Base-by-base conservation (phyloP, 2,329 filamentous ascomycete genomes). In the Epichloe coenophiala region DNA sequence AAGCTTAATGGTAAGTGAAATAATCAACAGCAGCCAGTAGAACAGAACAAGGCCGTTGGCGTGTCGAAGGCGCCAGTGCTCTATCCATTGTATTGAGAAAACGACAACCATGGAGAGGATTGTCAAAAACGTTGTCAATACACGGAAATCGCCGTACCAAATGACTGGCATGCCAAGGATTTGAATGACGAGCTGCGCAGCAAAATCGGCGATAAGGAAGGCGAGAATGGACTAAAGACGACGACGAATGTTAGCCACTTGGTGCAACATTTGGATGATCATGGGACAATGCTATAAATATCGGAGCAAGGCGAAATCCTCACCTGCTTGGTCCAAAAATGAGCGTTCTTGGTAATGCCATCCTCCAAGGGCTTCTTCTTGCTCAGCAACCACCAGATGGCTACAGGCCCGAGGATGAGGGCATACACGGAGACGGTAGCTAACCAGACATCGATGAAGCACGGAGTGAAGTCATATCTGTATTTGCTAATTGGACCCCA, bases 401-500 rank as follows among this genome's bases (percentile, higher is more conserved):
- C 88, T 44, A 82, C 75, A 7, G 81, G 75, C 52, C 93, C 93
- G 55, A 84, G 76, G 23, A 96, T 50, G 23, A 96, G 73, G 15
- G 91, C 90, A 70, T 84, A 94, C 13, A 75, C 75, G 8, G 88
- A 87, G 31, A 95, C 86, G 2, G 76, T 70, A 36, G 86, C 80
- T 53, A 97, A 80, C 80, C 88, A 90, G 21, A 95, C 80, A 65
- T 98, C 94, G 60, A 97, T 82, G 64, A 98, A 98, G 72, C 93
- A 98, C 40, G 93, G 91, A 15, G 93, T 97, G 61, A 98, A 89
- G 70, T 98, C 93, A 68, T 88, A 96, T 65, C 91, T 78, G 58
- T 82, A 75, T 37, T 83, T 82, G 68, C 89, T 96, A 64, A 98
- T 65, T 21, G 93, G 93, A 1, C 94, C 94, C 93, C 93, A 98